phyloP scores from a whole-genome alignment of 352 stramenopile species.

The Aphanomyces stellatus region DNA sequence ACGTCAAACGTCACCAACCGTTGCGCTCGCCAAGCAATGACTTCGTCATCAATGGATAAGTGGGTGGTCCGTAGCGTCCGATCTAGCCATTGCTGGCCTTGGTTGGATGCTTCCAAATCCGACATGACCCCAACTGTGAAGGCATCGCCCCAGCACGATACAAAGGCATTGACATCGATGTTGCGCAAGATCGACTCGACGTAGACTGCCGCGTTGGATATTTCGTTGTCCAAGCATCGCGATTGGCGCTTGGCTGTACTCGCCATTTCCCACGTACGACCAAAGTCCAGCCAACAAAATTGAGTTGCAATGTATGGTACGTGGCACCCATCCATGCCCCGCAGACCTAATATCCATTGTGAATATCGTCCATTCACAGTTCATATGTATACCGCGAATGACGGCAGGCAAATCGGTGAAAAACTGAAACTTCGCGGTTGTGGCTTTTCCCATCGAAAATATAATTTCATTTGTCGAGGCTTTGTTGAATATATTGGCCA shows the following conservation, averaged over 20 bases:
- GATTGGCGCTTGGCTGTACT: not conserved
- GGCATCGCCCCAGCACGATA: not conserved
- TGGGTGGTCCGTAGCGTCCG: not conserved
- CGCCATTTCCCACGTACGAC: not conserved
- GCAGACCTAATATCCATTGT: not conserved
- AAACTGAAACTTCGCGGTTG: not conserved
- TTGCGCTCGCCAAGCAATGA: not conserved
- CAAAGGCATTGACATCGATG: not conserved
- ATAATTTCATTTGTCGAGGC: not conserved
- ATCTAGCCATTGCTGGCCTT: not conserved
- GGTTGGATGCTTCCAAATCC: not conserved
- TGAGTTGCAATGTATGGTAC: not conserved
- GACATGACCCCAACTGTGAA: not conserved
- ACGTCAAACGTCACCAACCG: not conserved
- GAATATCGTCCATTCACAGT: not conserved
- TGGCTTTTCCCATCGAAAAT: not conserved
- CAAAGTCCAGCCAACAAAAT: conserved; percentile 2
- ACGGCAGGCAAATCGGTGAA: not conserved
- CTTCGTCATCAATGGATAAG: not conserved
- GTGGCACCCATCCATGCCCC: not conserved
- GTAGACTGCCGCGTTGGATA: not conserved
- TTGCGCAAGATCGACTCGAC: not conserved
- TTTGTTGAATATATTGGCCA: too few species aligned
- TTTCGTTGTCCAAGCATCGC: not conserved
- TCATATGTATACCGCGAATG: not conserved